These are phyloP conservation scores for Aspergillus eucalypticola DNA, from an alignment of 2,329 filamentous ascomycete species.

Conservation along the genomic window DNA sequence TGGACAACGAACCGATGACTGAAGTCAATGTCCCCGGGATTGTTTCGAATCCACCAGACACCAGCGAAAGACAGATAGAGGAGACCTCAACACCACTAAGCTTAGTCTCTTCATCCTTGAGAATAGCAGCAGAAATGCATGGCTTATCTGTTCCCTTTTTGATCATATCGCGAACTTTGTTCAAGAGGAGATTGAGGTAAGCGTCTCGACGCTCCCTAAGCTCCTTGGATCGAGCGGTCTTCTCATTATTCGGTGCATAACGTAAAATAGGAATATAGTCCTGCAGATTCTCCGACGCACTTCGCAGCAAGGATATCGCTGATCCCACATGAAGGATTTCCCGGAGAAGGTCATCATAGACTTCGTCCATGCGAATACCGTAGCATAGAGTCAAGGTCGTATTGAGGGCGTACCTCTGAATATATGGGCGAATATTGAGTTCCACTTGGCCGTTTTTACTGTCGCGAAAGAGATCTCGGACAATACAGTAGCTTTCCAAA, in stretches of 20 bases:
- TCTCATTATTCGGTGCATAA: constrained; percentile 55
- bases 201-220: constrained; percentile 64
- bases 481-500: constrained; percentile 67
- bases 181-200: constrained; percentile 59
- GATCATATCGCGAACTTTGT: constrained; percentile 59
- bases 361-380: constrained; percentile 68
- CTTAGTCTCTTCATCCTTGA: constrained; percentile 66
- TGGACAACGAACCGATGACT: constrained; percentile 68
- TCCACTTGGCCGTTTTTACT: constrained; percentile 60
- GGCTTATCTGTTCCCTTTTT: constrained; percentile 61
- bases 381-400: constrained; percentile 74
- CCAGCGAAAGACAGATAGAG: constrained; percentile 73
- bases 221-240: constrained; percentile 59
- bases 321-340: constrained; percentile 74
- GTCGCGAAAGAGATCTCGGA: constrained; percentile 66
- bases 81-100: constrained; percentile 69
- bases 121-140: constrained; percentile 64
- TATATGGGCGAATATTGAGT: constrained; percentile 66
- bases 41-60: constrained; percentile 74
- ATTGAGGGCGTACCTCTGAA: constrained; percentile 71
- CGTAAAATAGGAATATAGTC: constrained; percentile 73
- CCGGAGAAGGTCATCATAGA: constrained; percentile 64
- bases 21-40: constrained; percentile 73
- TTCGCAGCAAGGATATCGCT: constrained; percentile 68
- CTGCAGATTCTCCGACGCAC: constrained; percentile 73